Evolutionary conservation across 257 asterid species (phyloP).

Genomic region (Penstemon barbatus): DNA sequence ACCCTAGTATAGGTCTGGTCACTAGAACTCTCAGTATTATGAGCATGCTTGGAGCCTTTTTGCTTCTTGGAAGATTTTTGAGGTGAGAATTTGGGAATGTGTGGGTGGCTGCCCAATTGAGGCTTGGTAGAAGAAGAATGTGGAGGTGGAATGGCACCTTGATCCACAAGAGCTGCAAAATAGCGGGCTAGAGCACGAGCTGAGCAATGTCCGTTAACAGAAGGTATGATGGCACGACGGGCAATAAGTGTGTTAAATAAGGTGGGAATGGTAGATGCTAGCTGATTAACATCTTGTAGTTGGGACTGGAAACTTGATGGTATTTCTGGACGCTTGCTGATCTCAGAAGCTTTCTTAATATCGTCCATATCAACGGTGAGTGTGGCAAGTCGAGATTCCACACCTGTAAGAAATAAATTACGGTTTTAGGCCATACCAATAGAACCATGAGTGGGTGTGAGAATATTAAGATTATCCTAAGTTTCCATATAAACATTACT

Average conservation of each 20-base stretch:
- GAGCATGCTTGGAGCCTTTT: conserved; percentile 29
- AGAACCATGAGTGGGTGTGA: background rate
- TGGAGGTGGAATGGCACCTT: conserved; percentile 65
- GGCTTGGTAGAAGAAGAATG: conserved; percentile 66
- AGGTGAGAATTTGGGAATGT: conserved; percentile 65
- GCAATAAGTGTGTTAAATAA: conserved; percentile 70
- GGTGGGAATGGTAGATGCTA: conserved; percentile 66
- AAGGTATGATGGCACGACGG: conserved; percentile 89
- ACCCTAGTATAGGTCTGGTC: conserved; percentile 42
- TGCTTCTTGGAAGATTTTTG: conserved; percentile 46
- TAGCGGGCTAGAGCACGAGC: conserved; percentile 98
- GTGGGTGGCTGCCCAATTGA: conserved; percentile 72
- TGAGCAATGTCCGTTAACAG: conserved; percentile 94
- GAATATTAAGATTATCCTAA: background rate
- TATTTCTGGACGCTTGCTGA: conserved; percentile 49
- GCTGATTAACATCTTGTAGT: conserved; percentile 53
- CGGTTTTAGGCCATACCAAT: conserved; percentile 15
- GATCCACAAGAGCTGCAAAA: conserved; percentile 85
- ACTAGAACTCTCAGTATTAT: conserved; percentile 17
- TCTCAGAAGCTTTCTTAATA: conserved; percentile 48
- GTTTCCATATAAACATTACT: background rate
- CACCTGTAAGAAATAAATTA: conserved; percentile 52
- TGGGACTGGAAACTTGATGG: conserved; percentile 84
- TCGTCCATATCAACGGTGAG: conserved; percentile 85
- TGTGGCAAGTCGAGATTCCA: conserved; percentile 92